Evolutionary conservation across 2,329 filamentous ascomycete species (phyloP), one percentile per base, ranked within the genome.

Genomic region (Colletotrichum limetticola): DNA sequence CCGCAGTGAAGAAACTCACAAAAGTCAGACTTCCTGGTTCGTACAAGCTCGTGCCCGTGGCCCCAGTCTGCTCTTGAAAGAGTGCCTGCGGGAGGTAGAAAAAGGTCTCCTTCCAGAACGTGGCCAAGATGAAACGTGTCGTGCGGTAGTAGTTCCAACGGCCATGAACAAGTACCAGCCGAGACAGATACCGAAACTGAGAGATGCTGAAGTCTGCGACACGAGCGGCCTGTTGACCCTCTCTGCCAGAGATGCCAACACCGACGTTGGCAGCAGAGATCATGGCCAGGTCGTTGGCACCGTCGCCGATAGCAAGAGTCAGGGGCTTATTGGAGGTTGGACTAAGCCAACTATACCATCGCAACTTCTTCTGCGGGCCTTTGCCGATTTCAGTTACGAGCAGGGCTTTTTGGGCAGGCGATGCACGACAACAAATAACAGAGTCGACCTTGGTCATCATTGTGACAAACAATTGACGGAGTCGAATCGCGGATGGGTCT

Each of bases 201-300:
- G 94, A 95, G 76, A 98, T 96, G 5, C 94, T 93, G 80, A 97
- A 98, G 81, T 98, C 95, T 0, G 95, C 95, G 1, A 96, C 95
- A 72, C 95, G 90, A 0, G 95, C 95, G 4, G 95, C 95, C 81
- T 98, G 95, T 1, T 98, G 86, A 1, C 95, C 95, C 83, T 98
- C 95, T 79, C 96, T 96, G 1, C 95, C 95, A 0, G 95, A 95
- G 60, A 98, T 96, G 16, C 95, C 95, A 58, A 98, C 92, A 16
- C 95, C 95, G 12, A 98, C 95, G 79, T 98, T 95, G 0, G 87
- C 86, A 4, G 87, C 94, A 77, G 96, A 94, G 65, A 98, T 97
- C 95, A 98, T 98, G 66, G 95, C 95, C 77, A 98, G 92, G 78
- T 98, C 95, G 78, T 98, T 98, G 59, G 95, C 95, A 49, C 95